phyloP scores from a whole-genome alignment of 2,329 filamentous ascomycete species.

The Alternaria gaisen region DNA sequence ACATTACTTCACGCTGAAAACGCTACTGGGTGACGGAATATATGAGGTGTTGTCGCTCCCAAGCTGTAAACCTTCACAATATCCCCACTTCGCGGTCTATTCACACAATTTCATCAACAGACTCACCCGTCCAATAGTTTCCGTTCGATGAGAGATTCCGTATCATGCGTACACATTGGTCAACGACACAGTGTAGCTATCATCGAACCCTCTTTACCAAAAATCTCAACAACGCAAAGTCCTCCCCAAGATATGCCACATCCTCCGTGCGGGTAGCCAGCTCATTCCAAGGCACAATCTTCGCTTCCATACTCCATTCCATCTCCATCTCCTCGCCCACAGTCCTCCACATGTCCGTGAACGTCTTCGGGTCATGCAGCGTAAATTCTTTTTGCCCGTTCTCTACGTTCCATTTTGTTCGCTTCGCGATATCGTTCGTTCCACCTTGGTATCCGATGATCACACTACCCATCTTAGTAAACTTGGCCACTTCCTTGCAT shows the following conservation, averaged over 20 bases:
- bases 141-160: background rate
- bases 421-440: background rate
- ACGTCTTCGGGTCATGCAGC: background rate
- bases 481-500: too few species aligned
- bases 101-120: background rate
- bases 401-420: background rate
- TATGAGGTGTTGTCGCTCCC: background rate
- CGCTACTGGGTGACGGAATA: fast-evolving
- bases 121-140: background rate
- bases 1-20: background rate
- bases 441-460: background rate
- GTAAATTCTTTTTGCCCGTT: background rate
- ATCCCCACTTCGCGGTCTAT: background rate
- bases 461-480: too few species aligned
- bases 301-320: background rate
- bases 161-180: background rate
- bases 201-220: background rate
- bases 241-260: background rate
- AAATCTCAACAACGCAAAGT: background rate
- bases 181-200: background rate
- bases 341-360: background rate
- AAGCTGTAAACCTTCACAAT: background rate
- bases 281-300: background rate
- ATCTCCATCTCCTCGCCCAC: background rate
- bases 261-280: background rate